These are phyloP conservation scores for Blepharisma japonicum DNA, from an alignment of 73 alveolate genomes.

Conservation along the genomic window DNA sequence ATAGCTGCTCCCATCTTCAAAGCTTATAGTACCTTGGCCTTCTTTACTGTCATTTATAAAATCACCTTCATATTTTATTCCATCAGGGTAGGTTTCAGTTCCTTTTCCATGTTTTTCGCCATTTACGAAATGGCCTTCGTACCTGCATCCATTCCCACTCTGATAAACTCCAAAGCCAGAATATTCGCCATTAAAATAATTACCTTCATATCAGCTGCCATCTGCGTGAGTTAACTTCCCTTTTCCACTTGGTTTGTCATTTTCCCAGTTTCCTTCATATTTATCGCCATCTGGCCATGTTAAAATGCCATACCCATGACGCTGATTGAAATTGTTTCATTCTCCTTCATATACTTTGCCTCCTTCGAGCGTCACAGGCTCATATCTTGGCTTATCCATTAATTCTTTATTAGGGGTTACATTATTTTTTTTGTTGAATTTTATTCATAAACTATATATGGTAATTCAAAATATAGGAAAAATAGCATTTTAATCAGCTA, in stretches of 20 bases:
- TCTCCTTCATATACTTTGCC: constrained; percentile 6
- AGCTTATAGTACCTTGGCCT: constrained; percentile 37
- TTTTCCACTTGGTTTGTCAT: constrained; percentile 70
- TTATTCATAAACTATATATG: too few relatives aligned
- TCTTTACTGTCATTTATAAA: constrained; percentile 37
- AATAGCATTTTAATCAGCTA: too few relatives aligned
- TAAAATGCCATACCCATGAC: constrained; percentile 41
- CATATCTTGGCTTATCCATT: too few relatives aligned
- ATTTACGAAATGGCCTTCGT: constrained; percentile 66
- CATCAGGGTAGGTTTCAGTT: constrained; percentile 67
- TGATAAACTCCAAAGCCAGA: constrained; percentile 51
- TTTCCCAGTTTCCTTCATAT: constrained; percentile 52
- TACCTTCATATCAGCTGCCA: constrained; percentile 63
- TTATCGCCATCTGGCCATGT: constrained; percentile 47
- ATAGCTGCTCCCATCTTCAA: constrained; percentile 49
- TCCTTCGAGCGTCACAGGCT: too few relatives aligned
- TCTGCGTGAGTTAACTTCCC: constrained; percentile 56
- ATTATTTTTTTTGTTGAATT: too few relatives aligned
- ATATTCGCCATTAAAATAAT: constrained; percentile 46
- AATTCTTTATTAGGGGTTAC: too few relatives aligned
- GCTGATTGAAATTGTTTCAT: not conserved
- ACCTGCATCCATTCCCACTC: constrained; percentile 56
- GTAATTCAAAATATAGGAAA: too few relatives aligned
- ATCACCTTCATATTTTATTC: constrained; percentile 37
- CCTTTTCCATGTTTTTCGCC: constrained; percentile 80